Conservation (phyloP, 2,329 filamentous ascomycete genomes). For the Claviceps sorghi region DNA sequence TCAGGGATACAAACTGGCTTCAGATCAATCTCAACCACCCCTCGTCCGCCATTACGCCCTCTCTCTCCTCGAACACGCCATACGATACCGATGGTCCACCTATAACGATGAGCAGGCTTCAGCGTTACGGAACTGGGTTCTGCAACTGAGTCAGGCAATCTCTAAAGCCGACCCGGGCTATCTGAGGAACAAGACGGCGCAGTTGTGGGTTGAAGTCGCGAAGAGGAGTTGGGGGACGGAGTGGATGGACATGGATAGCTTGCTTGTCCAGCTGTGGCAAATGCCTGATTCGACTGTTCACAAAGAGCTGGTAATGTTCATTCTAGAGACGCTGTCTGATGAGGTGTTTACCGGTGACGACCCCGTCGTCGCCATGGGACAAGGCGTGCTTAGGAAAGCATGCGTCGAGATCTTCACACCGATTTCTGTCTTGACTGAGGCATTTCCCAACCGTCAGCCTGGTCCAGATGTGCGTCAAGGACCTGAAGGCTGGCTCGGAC, state of each 20-base stretch:
- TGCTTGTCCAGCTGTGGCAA: constrained; percentile 74
- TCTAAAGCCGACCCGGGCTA: constrained; percentile 62
- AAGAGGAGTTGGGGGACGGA: constrained; percentile 86
- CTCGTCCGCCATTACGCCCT: constrained; percentile 88
- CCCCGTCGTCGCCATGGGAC: constrained; percentile 66
- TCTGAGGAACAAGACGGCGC: constrained; percentile 82
- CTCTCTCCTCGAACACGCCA: constrained; percentile 76
- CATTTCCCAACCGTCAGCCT: constrained; percentile 58
- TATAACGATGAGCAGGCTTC: constrained; percentile 54
- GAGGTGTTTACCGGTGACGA: constrained; percentile 91
- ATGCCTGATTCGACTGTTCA: constrained; percentile 43
- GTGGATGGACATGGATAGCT: constrained; percentile 88
- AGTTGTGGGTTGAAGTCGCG: constrained; percentile 87
- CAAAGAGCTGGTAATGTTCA: constrained; percentile 75
- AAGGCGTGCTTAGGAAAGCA: constrained; percentile 71
- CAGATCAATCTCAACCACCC: constrained; percentile 57
- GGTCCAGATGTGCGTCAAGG: constrained; percentile 58
- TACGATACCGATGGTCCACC: constrained; percentile 70
- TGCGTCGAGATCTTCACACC: constrained; percentile 93
- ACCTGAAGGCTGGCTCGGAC: constrained; percentile 73
- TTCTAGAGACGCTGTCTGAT: constrained; percentile 84
- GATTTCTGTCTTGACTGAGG: constrained; percentile 54
- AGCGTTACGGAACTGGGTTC: constrained; percentile 59
- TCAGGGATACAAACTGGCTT: constrained; percentile 72
- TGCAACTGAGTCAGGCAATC: constrained; percentile 62